phyloP scores from a whole-genome alignment of 495 filamentous ascomycete genomes.

The Pyrenula massariospora region DNA sequence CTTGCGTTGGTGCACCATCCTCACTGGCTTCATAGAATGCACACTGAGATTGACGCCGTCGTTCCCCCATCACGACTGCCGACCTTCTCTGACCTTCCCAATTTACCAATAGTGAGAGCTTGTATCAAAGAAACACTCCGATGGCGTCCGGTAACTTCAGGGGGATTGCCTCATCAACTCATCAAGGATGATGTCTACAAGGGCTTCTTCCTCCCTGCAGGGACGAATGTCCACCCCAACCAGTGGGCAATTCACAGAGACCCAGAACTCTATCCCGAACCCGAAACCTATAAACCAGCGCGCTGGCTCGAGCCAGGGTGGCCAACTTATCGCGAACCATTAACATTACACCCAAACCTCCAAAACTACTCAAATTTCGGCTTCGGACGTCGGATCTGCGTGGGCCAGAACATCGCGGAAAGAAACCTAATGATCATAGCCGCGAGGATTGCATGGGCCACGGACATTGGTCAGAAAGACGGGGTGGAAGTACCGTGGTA shows the following conservation, averaged over 20 bases:
- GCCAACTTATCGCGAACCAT: constrained; percentile 42
- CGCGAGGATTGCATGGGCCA: constrained; percentile 48
- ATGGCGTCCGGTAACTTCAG: constrained; percentile 46
- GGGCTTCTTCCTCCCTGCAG: constrained; percentile 42
- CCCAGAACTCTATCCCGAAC: constrained; percentile 20
- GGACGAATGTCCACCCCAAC: constrained; percentile 33
- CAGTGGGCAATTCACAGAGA: constrained; percentile 34
- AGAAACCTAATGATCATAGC: constrained; percentile 44
- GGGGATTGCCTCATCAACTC: constrained; percentile 40
- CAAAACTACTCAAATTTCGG: constrained; percentile 45
- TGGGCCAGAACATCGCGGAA: constrained; percentile 42
- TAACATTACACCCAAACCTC: constrained; percentile 41
- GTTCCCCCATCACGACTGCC: constrained; percentile 27
- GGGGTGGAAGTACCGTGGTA: constrained; percentile 30
- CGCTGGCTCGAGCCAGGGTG: constrained; percentile 26
- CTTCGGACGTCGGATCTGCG: constrained; percentile 48
- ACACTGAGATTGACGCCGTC: constrained; percentile 19
- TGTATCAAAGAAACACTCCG: constrained; percentile 49
- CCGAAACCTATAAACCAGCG: constrained; percentile 24
- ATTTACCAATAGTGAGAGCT: constrained; percentile 37
- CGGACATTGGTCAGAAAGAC: constrained; percentile 22
- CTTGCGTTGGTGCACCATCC: constrained; percentile 15
- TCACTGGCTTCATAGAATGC: constrained; percentile 6
- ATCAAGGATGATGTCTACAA: constrained; percentile 43
- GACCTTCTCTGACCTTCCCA: constrained; percentile 31